These are phyloP conservation scores for Chenopodium formosanum DNA, from an alignment of 148 eudicot genomes.

Conservation along the genomic window DNA sequence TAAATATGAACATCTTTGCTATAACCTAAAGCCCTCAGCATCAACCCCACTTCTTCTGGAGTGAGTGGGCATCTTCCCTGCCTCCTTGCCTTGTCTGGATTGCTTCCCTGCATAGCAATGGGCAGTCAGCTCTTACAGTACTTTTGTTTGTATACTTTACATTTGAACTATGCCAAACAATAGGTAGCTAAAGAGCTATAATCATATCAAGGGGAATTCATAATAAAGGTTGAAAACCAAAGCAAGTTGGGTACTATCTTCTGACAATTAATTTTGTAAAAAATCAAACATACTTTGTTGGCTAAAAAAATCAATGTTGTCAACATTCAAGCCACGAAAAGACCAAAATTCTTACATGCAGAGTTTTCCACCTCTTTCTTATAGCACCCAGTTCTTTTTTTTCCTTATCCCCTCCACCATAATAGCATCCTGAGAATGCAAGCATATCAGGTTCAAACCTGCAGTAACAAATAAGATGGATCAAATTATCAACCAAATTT, in stretches of 20 bases:
- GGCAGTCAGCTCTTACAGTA: constrained; percentile 7
- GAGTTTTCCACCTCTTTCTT: constrained; percentile 90
- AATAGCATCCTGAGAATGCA: constrained; percentile 99
- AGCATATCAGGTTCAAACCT: constrained; percentile 99
- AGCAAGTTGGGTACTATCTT: neutral
- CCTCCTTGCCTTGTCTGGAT: constrained; percentile 90
- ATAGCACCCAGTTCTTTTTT: constrained; percentile 76
- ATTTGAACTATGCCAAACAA: neutral
- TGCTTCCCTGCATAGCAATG: constrained; percentile 49
- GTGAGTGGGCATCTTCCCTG: constrained; percentile 97
- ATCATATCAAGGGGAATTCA: neutral
- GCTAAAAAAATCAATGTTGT: neutral
- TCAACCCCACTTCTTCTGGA: constrained; percentile 95
- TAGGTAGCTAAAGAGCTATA: neutral
- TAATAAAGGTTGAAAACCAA: neutral
- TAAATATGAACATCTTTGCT: constrained; percentile 76
- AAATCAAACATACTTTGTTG: neutral
- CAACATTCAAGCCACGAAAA: constrained; percentile 7
- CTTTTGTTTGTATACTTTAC: constrained; percentile 4
- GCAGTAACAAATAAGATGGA: constrained; percentile 29
- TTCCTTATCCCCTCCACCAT: constrained; percentile 96
- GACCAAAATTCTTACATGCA: constrained; percentile 66
- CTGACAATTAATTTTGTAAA: neutral
- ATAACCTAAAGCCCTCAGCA: constrained; percentile 94
- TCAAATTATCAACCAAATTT: neutral